These are phyloP conservation scores for Bocquillonia castaneifolia DNA, from an alignment of 441 rosid species.

Conservation along the genomic window DNA sequence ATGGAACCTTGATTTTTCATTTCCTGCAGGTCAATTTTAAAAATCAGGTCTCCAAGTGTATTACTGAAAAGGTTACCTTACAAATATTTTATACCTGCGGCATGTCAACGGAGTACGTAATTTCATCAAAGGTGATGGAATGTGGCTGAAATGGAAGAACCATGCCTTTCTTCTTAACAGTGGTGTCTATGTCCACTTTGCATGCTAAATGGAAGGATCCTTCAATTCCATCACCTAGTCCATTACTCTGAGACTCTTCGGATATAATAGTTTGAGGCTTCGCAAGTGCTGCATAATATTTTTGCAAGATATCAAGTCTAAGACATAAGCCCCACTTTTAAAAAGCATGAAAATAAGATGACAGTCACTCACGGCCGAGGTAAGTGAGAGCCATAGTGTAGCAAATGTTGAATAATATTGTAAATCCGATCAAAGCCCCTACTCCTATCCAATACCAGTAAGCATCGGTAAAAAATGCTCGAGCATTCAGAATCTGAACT, in stretches of 20 bases:
- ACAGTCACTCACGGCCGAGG: conserved; percentile 46
- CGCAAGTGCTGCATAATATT: conserved; percentile 44
- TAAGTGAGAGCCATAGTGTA: conserved; percentile 50
- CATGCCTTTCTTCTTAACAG: too few relatives aligned
- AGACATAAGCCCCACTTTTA: background rate
- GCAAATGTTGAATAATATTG: conserved; percentile 43
- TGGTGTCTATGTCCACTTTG: too few relatives aligned
- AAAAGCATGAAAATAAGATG: background rate
- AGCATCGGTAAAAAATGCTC: conserved; percentile 54
- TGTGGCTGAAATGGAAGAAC: too few relatives aligned
- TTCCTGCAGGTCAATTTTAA: too few relatives aligned
- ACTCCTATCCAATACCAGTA: too few relatives aligned
- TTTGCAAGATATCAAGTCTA: background rate
- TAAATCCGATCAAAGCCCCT: conserved; percentile 51
- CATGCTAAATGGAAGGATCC: conserved; percentile 36
- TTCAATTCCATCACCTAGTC: background rate
- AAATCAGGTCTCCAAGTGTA: too few relatives aligned
- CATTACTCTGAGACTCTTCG: conserved; percentile 29
- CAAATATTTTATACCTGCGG: too few relatives aligned
- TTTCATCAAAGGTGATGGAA: too few relatives aligned
- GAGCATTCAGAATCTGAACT: conserved; percentile 25
- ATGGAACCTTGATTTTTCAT: too few relatives aligned
- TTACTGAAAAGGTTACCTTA: too few relatives aligned
- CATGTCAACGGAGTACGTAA: too few relatives aligned
- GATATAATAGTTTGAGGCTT: conserved; percentile 46